Conservation (phyloP, 2,329 filamentous ascomycete genomes). For the Fusarium transvaalense region DNA sequence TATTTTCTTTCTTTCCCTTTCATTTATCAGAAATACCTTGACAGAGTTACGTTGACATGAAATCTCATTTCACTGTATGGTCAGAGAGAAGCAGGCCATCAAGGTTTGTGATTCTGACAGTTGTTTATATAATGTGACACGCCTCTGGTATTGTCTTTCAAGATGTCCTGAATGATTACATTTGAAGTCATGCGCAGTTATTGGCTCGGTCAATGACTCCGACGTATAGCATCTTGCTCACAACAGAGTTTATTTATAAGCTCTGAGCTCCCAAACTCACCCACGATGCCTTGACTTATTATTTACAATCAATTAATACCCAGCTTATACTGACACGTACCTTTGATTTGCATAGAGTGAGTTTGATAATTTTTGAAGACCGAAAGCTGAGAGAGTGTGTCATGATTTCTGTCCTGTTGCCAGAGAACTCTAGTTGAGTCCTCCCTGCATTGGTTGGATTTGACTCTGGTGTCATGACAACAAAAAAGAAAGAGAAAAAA, state of each 20-base stretch:
- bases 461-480: background rate
- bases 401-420: background rate
- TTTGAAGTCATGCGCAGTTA: too few relatives aligned
- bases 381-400: too few relatives aligned
- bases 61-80: background rate
- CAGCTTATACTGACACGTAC: background rate
- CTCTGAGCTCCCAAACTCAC: background rate
- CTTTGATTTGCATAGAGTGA: too few relatives aligned
- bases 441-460: background rate
- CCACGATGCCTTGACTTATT: background rate
- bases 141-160: too few relatives aligned
- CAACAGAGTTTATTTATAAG: background rate
- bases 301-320: background rate
- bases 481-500: background rate
- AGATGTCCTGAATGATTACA: too few relatives aligned
- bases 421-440: background rate
- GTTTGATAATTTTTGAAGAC: background rate
- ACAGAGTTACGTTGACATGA: background rate
- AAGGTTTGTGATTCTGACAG: too few relatives aligned
- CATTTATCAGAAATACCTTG: background rate
- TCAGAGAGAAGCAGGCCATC: too few relatives aligned
- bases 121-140: too few relatives aligned
- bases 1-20: rapidly evolving
- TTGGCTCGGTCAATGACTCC: too few relatives aligned
- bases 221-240: background rate